Percentiles rank a stretch among this genome's conserved stretches.
These are phyloP conservation scores for Melanogaster broomeanus DNA, from an alignment of 768 basidiomycete genomes.

Conservation along the genomic window DNA sequence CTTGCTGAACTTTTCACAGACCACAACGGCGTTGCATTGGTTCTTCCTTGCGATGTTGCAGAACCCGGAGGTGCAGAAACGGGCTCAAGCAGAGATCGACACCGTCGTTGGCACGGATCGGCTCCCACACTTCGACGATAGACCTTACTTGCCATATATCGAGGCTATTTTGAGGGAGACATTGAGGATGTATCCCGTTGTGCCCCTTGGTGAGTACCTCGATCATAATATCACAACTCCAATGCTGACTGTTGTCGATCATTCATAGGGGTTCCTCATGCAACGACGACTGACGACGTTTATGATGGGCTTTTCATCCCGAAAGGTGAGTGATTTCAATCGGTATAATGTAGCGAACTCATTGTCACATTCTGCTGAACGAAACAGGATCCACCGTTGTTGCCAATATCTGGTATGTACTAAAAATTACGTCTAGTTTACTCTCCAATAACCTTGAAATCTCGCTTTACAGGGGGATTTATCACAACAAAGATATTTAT, in stretches of 20 bases:
- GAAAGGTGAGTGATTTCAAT: slow-evolving; percentile 12
- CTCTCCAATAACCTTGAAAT: background rate
- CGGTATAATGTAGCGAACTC: background rate
- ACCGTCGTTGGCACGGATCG: no score
- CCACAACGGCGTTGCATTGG: slow-evolving; percentile 4
- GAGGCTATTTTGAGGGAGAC: slow-evolving; percentile 32
- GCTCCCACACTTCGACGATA: no score
- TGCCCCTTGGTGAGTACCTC: slow-evolving; percentile 22
- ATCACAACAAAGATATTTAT: slow-evolving; percentile 8
- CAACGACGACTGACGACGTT: slow-evolving; percentile 16
- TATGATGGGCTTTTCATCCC: slow-evolving; percentile 23
- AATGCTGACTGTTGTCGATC: background rate
- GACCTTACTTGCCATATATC: slow-evolving; percentile 25
- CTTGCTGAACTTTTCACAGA: slow-evolving; percentile 1
- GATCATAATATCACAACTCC: no score
- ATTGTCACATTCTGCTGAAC: background rate
- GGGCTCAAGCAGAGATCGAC: no score
- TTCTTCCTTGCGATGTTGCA: slow-evolving; percentile 36
- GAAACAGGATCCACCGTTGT: slow-evolving; percentile 18
- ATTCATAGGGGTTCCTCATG: no score
- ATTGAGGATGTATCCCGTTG: slow-evolving; percentile 28
- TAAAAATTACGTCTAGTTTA: no score
- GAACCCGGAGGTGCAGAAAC: slow-evolving; percentile 33
- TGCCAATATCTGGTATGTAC: slow-evolving; percentile 20
- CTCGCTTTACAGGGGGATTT: slow-evolving; percentile 13